These are phyloP conservation scores for Evernia prunastri DNA, from an alignment of 495 filamentous ascomycete species.

Conservation along the genomic window DNA sequence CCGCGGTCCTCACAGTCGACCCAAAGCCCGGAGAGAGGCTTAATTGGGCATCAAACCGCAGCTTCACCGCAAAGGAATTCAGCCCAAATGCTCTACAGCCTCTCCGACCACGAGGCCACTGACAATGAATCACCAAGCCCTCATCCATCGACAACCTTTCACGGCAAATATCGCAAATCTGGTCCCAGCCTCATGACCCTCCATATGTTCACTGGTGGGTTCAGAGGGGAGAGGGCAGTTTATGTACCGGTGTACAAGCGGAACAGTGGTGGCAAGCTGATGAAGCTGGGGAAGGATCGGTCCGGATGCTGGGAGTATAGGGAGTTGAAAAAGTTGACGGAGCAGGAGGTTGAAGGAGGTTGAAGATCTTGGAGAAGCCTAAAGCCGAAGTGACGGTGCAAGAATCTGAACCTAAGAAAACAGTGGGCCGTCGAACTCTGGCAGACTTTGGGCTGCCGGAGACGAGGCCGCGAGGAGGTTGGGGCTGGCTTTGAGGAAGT, in stretches of 20 bases:
- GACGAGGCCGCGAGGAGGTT: not conserved
- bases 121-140: not conserved
- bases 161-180: not conserved
- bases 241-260: constrained; percentile 1
- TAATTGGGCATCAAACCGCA: not conserved
- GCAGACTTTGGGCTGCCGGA: not conserved
- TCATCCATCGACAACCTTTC: not conserved
- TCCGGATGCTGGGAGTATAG: not conserved
- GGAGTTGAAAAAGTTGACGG: not conserved
- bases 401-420: not conserved
- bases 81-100: not conserved
- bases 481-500: not conserved
- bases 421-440: not conserved
- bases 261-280: not conserved
- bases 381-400: not conserved
- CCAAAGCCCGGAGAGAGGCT: not conserved
- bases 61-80: not conserved
- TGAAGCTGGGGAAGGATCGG: not conserved
- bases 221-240: not conserved
- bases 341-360: not conserved
- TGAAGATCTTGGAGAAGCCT: not conserved
- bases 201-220: not conserved
- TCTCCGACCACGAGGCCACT: not conserved
- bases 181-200: not conserved
- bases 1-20: not conserved